Evolutionary conservation across 73 alveolate genomes (phyloP), one percentile per base, ranked within the genome.

Genomic region (Loxodes magnus): DNA sequence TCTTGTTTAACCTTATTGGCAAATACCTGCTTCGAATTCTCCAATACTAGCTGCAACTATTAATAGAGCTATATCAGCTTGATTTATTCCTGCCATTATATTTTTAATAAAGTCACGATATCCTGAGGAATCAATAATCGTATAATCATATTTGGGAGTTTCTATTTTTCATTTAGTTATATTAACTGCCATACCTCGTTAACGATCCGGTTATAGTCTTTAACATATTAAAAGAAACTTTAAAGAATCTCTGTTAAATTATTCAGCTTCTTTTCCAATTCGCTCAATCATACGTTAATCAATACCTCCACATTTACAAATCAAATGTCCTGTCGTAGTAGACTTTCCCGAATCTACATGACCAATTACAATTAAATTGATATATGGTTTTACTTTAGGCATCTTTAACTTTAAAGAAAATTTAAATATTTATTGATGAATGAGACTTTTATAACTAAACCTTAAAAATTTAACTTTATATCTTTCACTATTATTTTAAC

Each of bases 41-140:
- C 87, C 90, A 44, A 55, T 68, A 22, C 50, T 76, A 24, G 92
- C 77, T 9, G 92, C 59, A 21, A 72, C 70, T 38, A 82, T 55
- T 24, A 82, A 67, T 26, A 77, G 51, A 43, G 82, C 92, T 23
- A 46, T 74, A 43, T 82, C 92, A 12, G 83, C 92, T 39, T 51
- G 71, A 19, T 81, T 73, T 0, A 77, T 58, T 41, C 83, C 74
- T 55, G 74, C 31, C 54, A 53, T 42, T 41, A 42, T 42, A 22
- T 53, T 42, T 42, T 42, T 53, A 17, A 42, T 23, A 17, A 53
- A 53, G 28, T 71, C 75, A 23, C 44, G 33, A 31, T 78, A 69
- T 6, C 95, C 95, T 20, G 92, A 88, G 37, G 79, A 56, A 64
- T 82, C 91, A 35, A 82, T 82, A 31, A 82, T 36, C 48, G 74